These are phyloP conservation scores for Populus nigra DNA, from an alignment of 345 rosid genomes.

Conservation along the genomic window DNA sequence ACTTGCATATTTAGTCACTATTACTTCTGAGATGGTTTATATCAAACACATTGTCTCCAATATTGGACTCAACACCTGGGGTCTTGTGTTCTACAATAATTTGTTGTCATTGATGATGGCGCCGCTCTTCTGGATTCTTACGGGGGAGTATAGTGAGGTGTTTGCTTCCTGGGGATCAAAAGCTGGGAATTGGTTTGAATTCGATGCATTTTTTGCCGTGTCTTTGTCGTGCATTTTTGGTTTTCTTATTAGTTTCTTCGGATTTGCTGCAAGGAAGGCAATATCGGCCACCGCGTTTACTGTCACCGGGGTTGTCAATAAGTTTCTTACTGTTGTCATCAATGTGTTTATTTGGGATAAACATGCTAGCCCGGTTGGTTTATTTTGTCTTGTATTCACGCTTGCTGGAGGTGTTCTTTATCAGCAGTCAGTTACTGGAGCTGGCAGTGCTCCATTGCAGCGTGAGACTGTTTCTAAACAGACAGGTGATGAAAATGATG, in stretches of 20 bases:
- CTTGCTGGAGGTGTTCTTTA: constrained; percentile 86
- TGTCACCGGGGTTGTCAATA: constrained; percentile 96
- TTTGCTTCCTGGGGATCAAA: constrained; percentile 53
- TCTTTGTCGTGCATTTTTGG: constrained; percentile 89
- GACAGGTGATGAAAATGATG: constrained; percentile 25
- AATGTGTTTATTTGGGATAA: constrained; percentile 97
- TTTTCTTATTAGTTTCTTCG: constrained; percentile 88
- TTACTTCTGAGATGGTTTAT: constrained; percentile 95
- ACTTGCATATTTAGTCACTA: constrained; percentile 78
- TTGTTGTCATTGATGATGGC: constrained; percentile 84
- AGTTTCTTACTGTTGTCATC: constrained; percentile 90
- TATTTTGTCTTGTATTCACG: constrained; percentile 80
- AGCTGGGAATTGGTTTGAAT: constrained; percentile 55
- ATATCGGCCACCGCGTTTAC: constrained; percentile 96
- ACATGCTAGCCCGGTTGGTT: constrained; percentile 86
- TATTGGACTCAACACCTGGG: constrained; percentile 97
- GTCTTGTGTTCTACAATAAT: constrained; percentile 85
- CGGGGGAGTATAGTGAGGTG: constrained; percentile 73
- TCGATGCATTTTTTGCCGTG: constrained; percentile 61
- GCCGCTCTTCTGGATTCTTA: constrained; percentile 84
- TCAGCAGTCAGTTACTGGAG: constrained; percentile 84
- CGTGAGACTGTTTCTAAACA: constrained; percentile 43
- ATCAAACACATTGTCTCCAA: constrained; percentile 93
- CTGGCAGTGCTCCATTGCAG: constrained; percentile 27
- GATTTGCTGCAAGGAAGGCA: constrained; percentile 88